Base-by-base conservation (phyloP, 2,329 filamentous ascomycete genomes). In the Colletotrichum incanum region DNA sequence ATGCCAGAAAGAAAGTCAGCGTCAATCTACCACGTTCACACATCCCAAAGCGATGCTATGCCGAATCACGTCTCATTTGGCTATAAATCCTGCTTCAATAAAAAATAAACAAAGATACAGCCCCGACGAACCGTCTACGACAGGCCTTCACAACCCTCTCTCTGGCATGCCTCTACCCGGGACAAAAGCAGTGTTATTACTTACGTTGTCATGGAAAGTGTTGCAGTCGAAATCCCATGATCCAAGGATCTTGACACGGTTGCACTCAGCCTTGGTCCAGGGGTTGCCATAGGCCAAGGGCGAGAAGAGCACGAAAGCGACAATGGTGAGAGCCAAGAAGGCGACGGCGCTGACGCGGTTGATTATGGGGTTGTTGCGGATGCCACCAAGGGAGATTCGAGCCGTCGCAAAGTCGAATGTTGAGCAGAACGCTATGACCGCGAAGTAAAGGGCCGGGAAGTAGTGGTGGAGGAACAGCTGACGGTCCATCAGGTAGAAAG, bases 181-280 rank as follows among this genome's bases (percentile, higher is more conserved):
- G 60, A 85, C 78, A 55, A 77, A 73, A 73, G 79, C 78, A 65
- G 77, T 74, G 66, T 63, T 61, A 14, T 71, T 63, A 92, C 94
- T 93, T 91, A 98, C 95, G 80, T 91, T 91, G 75, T 92, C 92
- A 77, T 93, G 87, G 86, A 99, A 99, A 72, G 90, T 95, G 82
- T 97, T 98, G 89, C 96, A 99, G 83, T 99, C 96, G 89, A 96
- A 99, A 81, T 99, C 96, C 96, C 96, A 99, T 1, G 91, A 92
- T 71, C 89, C 86, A 80, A 98, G 92, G 16, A 99, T 86, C 87
- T 98, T 98, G 73, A 96, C 92, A 68, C 91, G 91, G 76, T 91
- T 92, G 88, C 96, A 99, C 79, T 96, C 93, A 71, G 88, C 85
- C 86, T 94, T 93, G 63, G 96, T 99, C 96, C 96, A 99, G 63